Evolutionary conservation across 768 basidiomycete genomes (phyloP).

Genomic region (Harrya chromipes): DNA sequence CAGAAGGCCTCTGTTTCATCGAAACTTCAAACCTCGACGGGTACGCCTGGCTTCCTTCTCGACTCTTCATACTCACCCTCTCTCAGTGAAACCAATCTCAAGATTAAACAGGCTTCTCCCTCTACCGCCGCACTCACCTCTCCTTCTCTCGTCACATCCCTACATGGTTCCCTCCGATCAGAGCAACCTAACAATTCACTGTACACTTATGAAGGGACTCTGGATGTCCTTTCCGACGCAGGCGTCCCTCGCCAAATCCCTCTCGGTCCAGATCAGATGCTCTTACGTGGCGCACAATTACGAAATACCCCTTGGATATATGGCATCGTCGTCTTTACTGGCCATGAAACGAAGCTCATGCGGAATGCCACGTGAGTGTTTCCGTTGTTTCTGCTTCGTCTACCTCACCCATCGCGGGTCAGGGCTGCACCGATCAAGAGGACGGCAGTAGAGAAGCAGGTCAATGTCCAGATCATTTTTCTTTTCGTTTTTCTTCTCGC

Average conservation of each 20-base stretch:
- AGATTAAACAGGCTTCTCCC: constrained; percentile 94
- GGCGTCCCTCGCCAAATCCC: constrained; percentile 79
- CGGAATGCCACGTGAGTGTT: constrained; percentile 88
- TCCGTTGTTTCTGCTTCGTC: background rate
- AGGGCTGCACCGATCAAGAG: constrained; percentile 96
- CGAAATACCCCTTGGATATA: constrained; percentile 97
- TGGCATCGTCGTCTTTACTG: constrained; percentile 90
- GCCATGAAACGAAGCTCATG: constrained; percentile 98
- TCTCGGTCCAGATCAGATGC: constrained; percentile 90
- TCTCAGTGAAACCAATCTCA: constrained; percentile 90
- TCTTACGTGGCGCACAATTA: constrained; percentile 91
- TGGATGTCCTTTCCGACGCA: constrained; percentile 56
- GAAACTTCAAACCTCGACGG: constrained; percentile 98
- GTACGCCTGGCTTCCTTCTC: constrained; percentile 40
- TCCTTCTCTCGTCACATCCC: constrained; percentile 64
- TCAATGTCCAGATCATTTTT: constrained; percentile 95
- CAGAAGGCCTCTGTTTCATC: constrained; percentile 96
- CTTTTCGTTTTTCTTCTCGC: constrained; percentile 85
- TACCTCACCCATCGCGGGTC: too few relatives aligned
- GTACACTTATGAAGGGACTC: constrained; percentile 89
- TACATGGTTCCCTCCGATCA: constrained; percentile 84
- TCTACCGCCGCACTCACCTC: constrained; percentile 77
- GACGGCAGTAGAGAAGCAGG: constrained; percentile 93
- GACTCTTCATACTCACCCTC: background rate
- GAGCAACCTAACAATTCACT: constrained; percentile 98